Evolutionary conservation across 2,329 filamentous ascomycete genomes (phyloP).

Genomic region (Bisporella sp.): DNA sequence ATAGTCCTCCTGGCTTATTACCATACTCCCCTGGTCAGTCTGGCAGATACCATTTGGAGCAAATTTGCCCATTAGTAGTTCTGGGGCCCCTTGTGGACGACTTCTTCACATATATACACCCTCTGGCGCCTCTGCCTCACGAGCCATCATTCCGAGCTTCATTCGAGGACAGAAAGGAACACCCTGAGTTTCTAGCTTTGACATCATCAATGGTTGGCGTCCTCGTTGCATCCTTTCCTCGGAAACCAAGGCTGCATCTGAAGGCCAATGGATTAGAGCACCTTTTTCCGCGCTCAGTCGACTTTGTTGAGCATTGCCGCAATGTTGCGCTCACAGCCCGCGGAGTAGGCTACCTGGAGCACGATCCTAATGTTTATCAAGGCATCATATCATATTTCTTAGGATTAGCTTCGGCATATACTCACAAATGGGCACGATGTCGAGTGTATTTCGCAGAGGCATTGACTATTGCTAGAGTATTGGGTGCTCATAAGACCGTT

Average conservation of each 20-base stretch:
- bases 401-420: slow-evolving; percentile 59
- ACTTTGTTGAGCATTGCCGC: slow-evolving; percentile 64
- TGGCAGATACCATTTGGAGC: slow-evolving; percentile 49
- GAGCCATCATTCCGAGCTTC: slow-evolving; percentile 69
- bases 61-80: slow-evolving; percentile 63
- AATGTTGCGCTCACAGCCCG: slow-evolving; percentile 62
- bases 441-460: slow-evolving; percentile 68
- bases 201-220: slow-evolving; percentile 67
- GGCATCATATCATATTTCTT: slow-evolving; percentile 73
- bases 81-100: slow-evolving; percentile 68
- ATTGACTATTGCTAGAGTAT: slow-evolving; percentile 59
- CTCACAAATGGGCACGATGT: slow-evolving; percentile 58
- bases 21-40: slow-evolving; percentile 27
- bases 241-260: slow-evolving; percentile 62
- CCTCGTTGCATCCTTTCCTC: slow-evolving; percentile 70
- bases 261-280: slow-evolving; percentile 58
- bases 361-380: slow-evolving; percentile 50
- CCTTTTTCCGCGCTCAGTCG: slow-evolving; percentile 61
- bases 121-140: slow-evolving; percentile 70
- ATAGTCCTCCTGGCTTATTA: slow-evolving; percentile 25
- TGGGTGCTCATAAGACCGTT: slow-evolving; percentile 56
- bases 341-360: slow-evolving; percentile 50
- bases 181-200: slow-evolving; percentile 61
- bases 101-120: slow-evolving; percentile 78
- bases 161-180: slow-evolving; percentile 57